A percentile compares a stretch with the other conserved stretches of the same genome.
Conservation (phyloP, 106 monocot species). For the Dactylorhiza incarnata region DNA sequence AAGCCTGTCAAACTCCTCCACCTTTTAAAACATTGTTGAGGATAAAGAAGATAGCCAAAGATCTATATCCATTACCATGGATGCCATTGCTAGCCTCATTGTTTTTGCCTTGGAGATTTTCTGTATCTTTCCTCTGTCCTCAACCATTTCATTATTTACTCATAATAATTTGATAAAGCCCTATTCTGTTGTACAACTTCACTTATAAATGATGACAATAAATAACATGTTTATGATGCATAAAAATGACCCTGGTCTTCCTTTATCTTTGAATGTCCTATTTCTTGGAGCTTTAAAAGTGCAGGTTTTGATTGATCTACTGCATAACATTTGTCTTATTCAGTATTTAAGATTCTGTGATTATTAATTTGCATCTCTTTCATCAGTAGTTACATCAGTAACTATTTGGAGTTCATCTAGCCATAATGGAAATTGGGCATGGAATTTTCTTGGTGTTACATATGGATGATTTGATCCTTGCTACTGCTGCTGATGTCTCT, state of each 20-base stretch:
- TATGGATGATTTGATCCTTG: background rate
- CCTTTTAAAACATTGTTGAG: background rate
- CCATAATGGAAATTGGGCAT: background rate
- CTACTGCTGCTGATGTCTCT: background rate
- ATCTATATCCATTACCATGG: background rate
- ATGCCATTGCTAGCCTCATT: background rate
- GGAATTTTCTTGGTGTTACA: background rate
- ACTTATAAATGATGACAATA: background rate
- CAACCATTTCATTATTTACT: background rate
- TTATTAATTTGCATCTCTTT: background rate
- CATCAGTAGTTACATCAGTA: background rate
- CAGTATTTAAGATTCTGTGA: background rate
- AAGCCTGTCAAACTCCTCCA: too few species aligned
- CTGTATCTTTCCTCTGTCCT: background rate
- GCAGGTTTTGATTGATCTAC: background rate
- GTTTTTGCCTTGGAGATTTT: background rate
- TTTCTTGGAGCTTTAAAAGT: background rate
- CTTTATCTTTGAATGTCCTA: background rate
- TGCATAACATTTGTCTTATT: background rate
- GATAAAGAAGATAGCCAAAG: background rate
- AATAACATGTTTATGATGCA: background rate
- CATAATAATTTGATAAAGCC: background rate
- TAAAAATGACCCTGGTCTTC: background rate
- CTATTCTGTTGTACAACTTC: background rate
- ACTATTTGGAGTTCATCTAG: background rate